Conservation (phyloP, 306 rosid genomes). For the Cotoneaster glaucophyllus region DNA sequence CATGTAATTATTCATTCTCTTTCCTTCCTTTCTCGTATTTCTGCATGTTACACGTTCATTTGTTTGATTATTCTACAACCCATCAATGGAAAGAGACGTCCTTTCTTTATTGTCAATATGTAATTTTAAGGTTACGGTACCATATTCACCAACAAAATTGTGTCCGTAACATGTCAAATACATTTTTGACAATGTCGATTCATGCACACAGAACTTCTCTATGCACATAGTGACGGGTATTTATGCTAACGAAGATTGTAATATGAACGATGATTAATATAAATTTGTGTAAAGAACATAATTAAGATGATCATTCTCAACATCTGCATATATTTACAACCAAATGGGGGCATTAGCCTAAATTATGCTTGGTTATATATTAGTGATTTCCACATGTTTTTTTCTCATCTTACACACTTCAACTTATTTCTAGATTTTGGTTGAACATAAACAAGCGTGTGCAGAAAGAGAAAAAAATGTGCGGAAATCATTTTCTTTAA, state of each 20-base stretch:
- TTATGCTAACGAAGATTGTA: too few relatives aligned
- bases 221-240: too few relatives aligned
- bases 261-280: too few relatives aligned
- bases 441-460: not conserved
- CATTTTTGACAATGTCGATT: not conserved
- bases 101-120: not conserved
- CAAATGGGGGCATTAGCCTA: not conserved
- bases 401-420: too few relatives aligned
- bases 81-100: not conserved
- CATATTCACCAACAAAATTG: not conserved
- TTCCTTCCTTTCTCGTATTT: not conserved
- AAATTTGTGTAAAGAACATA: too few relatives aligned
- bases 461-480: too few relatives aligned
- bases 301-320: too few relatives aligned
- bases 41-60: not conserved
- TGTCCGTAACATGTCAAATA: too few relatives aligned
- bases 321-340: not conserved
- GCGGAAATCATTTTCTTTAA: not conserved
- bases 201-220: not conserved
- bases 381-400: not conserved
- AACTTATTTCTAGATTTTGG: not conserved
- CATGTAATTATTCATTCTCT: constrained; percentile 5
- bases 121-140: not conserved
- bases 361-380: too few relatives aligned
- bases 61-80: too few relatives aligned